Base-by-base conservation (phyloP, 192 early-diverging fungal species). In the Glomus cerebriforme region DNA sequence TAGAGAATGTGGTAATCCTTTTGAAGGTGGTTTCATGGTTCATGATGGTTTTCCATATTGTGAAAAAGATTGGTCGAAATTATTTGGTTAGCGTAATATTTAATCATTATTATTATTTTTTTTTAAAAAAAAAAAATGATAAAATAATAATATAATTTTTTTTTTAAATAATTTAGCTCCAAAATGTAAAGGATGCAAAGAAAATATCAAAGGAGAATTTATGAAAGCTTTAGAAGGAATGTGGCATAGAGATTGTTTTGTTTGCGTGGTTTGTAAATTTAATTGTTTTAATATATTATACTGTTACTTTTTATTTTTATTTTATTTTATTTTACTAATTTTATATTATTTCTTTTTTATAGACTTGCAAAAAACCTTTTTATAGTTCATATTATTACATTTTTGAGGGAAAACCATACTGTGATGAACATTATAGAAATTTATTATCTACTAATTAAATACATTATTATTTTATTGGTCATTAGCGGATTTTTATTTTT, bases 161-260 rank as follows among this genome's bases (percentile, higher is more conserved):
- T 65, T 45, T 12, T 63, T 13, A 27, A 37, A 24, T 54, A 26
- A 60, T 12, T 10, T 63, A 78, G 84, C 84, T 15, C 82, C 82
- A 0, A 87, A 84, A 65, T 90, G 89, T 60, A 80, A 83, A 64
- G 87, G 85, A 19, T 90, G 89, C 58, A 76, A 72, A 29, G 82
- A 87, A 49, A 79, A 80, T 19, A 88, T 90, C 37, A 84, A 80
- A 7, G 87, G 87, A 2, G 86, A 85, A 54, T 87, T 87, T 78
- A 68, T 85, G 9, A 85, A 69, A 58, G 89, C 89, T 2, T 62
- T 90, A 15, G 87, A 83, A 31, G 86, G 86, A 22, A 84, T 85
- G 60, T 90, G 89, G 89, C 89, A 90, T 62, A 84, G 84, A 29
- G 82, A 86, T 29, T 90, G 89, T 76, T 90, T 90, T 81, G 86